A percentile compares a stretch with the other conserved stretches of the same genome.
Conservation (phyloP, 805 yeast genomes). For the Candida silvicultrix region DNA sequence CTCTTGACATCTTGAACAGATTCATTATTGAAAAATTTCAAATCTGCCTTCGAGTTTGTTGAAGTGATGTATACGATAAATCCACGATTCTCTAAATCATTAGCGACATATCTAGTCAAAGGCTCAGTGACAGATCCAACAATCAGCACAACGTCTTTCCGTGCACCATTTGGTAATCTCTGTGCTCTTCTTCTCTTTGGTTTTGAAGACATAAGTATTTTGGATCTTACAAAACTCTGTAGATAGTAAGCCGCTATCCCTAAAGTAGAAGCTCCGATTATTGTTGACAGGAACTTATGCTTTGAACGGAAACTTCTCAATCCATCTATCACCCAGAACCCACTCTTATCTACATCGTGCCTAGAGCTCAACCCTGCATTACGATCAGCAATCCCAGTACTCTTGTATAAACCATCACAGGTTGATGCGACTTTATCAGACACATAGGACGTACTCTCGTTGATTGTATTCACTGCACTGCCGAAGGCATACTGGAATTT, state of each 20-base stretch:
- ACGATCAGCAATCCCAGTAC: neutral
- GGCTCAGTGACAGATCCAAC: conserved; percentile 78
- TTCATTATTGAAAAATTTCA: conserved; percentile 46
- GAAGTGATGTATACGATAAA: conserved; percentile 72
- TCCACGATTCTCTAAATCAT: conserved; percentile 73
- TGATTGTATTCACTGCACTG: neutral
- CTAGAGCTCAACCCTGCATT: too few species aligned
- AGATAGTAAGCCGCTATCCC: neutral
- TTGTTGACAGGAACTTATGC: neutral
- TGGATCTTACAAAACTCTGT: neutral
- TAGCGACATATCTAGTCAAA: conserved; percentile 58
- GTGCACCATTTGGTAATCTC: conserved; percentile 59
- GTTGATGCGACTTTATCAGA: neutral
- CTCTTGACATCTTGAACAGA: conserved; percentile 66
- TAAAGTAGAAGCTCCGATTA: neutral
- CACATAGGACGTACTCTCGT: neutral
- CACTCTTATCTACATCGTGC: too few species aligned
- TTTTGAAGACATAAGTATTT: neutral
- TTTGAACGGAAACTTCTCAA: neutral
- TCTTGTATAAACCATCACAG: neutral
- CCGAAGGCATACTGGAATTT: conserved; percentile 2
- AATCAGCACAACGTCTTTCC: conserved; percentile 68
- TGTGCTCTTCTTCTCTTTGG: conserved; percentile 46
- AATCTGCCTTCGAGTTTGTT: conserved; percentile 26
- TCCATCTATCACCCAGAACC: neutral